phyloP scores from a whole-genome alignment of 2,329 filamentous ascomycete species.

The Aspergillus aculeatus region DNA sequence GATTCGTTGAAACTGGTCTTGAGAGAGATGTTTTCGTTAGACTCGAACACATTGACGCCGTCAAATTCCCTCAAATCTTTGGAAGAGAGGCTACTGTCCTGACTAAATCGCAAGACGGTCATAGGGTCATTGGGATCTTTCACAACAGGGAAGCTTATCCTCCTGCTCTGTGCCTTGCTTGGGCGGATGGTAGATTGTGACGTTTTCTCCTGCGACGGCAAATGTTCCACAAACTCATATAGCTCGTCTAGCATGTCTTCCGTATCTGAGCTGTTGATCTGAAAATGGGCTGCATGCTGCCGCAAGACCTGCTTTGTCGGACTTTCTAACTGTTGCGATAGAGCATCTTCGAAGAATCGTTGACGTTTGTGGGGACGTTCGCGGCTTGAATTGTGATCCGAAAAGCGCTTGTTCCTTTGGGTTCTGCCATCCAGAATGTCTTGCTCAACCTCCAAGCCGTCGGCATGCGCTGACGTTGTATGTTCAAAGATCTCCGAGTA shows the following conservation, averaged over 20 bases:
- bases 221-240: not conserved
- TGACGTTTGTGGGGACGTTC: conserved; percentile 12
- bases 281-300: not conserved
- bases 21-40: conserved; percentile 5
- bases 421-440: not conserved
- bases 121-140: conserved; percentile 70
- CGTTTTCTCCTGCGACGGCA: conserved; percentile 23
- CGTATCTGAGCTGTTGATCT: conserved; percentile 8
- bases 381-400: not conserved
- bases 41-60: conserved; percentile 11
- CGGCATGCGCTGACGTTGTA: not conserved
- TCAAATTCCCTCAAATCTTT: conserved; percentile 38
- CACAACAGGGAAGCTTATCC: conserved; percentile 69
- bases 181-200: conserved; percentile 27
- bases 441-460: not conserved
- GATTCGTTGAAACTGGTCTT: conserved; percentile 6
- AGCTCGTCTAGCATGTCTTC: not conserved
- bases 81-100: conserved; percentile 56
- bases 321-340: not conserved
- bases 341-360: not conserved
- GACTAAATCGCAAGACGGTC: conserved; percentile 65
- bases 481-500: not conserved
- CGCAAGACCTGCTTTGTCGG: not conserved
- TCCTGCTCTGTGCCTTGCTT: conserved; percentile 39
- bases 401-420: not conserved